Conservation (phyloP, 345 rosid species). For the Anacardium occidentale region DNA sequence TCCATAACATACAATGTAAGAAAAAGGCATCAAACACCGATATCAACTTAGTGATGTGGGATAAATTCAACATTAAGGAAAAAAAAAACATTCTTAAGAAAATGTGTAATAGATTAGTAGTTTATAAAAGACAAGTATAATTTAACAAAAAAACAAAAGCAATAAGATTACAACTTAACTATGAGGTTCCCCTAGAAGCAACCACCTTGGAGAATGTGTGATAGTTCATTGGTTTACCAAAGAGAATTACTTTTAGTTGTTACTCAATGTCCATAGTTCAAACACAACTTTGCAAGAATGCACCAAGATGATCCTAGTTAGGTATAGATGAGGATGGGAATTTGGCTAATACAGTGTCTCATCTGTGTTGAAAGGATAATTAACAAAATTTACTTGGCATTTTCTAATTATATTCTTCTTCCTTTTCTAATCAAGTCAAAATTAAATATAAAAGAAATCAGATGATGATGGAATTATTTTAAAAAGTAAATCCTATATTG, state of each 20-base stretch:
- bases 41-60: background rate
- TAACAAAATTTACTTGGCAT: background rate
- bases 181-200: too few species aligned
- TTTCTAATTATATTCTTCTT: too few species aligned
- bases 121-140: background rate
- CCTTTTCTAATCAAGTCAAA: background rate
- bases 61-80: background rate
- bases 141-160: too few species aligned
- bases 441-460: background rate
- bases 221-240: too few species aligned
- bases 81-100: background rate
- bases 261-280: background rate
- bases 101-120: background rate
- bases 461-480: background rate
- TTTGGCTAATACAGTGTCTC: background rate
- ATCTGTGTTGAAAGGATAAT: background rate
- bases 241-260: too few species aligned
- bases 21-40: background rate
- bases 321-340: background rate
- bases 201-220: too few species aligned
- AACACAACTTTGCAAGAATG: background rate
- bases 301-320: background rate
- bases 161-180: too few species aligned
- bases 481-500: background rate
- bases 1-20: background rate